These are phyloP conservation scores for Fusarium sp. DNA, from an alignment of 2,329 filamentous ascomycete species.

Conservation along the genomic window DNA sequence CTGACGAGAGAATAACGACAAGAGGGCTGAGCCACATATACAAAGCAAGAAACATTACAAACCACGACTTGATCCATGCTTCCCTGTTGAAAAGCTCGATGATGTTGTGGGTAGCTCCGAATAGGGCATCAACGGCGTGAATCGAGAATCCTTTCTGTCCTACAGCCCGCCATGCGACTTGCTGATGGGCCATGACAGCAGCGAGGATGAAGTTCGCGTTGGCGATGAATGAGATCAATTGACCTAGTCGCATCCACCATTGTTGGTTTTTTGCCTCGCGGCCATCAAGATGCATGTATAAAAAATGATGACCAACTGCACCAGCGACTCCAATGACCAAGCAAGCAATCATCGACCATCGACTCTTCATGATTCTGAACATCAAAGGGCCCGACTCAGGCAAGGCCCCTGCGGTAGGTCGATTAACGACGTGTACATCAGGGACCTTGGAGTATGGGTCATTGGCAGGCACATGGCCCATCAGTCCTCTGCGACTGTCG, in stretches of 20 bases:
- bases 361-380: slow-evolving; percentile 15
- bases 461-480: not conserved
- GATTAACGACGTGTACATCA: not conserved
- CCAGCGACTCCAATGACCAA: slow-evolving; percentile 10
- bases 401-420: not conserved
- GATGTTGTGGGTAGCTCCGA: slow-evolving; percentile 27
- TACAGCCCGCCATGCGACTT: slow-evolving; percentile 26
- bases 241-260: slow-evolving; percentile 27
- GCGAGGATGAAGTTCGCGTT: slow-evolving; percentile 31
- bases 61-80: slow-evolving; percentile 37
- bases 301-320: slow-evolving; percentile 13
- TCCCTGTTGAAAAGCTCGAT: slow-evolving; percentile 34
- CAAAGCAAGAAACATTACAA: slow-evolving; percentile 39
- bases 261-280: slow-evolving; percentile 23
- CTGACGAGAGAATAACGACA: slow-evolving; percentile 38
- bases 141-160: slow-evolving; percentile 21
- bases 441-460: not conserved
- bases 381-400: not conserved
- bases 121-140: slow-evolving; percentile 32
- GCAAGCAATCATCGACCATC: slow-evolving; percentile 31
- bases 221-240: slow-evolving; percentile 20
- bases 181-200: slow-evolving; percentile 24
- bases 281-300: slow-evolving; percentile 15
- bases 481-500: slow-evolving; percentile 11
- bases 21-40: slow-evolving; percentile 38